Conservation (phyloP, 176 grass and related monocot species). For the Poa annua region DNA sequence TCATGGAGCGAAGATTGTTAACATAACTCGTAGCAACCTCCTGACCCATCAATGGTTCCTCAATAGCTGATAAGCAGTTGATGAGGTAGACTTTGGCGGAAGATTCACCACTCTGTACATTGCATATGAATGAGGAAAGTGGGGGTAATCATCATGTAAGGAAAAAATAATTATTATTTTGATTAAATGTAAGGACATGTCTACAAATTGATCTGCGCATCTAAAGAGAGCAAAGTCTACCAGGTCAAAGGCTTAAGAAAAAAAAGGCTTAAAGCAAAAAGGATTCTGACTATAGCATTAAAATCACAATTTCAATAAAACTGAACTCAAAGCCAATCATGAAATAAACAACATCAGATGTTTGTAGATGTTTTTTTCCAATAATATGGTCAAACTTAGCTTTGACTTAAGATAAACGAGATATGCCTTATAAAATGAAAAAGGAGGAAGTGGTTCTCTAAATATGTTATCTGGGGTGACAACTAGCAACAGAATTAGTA, state of each 20-base stretch:
- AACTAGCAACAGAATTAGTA: slow-evolving; percentile 6
- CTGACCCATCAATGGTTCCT: slow-evolving; percentile 75
- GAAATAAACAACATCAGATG: neutral
- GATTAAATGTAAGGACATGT: slow-evolving; percentile 25
- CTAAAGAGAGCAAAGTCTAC: slow-evolving; percentile 19
- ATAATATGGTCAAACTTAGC: neutral
- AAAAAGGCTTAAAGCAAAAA: slow-evolving; percentile 21
- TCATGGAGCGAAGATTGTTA: slow-evolving; percentile 63
- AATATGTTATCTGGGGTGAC: neutral
- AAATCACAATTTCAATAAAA: neutral
- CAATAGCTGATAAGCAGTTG: slow-evolving; percentile 96
- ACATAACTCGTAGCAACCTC: slow-evolving; percentile 74
- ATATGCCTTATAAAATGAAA: neutral
- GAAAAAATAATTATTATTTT: slow-evolving; percentile 32
- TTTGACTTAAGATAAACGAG: neutral
- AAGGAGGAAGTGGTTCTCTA: neutral
- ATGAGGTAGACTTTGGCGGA: slow-evolving; percentile 90
- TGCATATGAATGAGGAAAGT: slow-evolving; percentile 33
- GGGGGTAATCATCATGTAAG: slow-evolving; percentile 25
- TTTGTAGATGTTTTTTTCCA: neutral
- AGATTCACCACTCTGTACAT: slow-evolving; percentile 70
- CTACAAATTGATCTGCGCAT: slow-evolving; percentile 5
- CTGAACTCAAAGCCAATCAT: slow-evolving; percentile 24
- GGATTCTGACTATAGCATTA: slow-evolving; percentile 3
- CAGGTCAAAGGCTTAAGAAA: neutral